Evolutionary conservation across 805 yeast species (phyloP), one percentile per base, ranked within the genome.

Genomic region (Metschnikowia santaceciliae): DNA sequence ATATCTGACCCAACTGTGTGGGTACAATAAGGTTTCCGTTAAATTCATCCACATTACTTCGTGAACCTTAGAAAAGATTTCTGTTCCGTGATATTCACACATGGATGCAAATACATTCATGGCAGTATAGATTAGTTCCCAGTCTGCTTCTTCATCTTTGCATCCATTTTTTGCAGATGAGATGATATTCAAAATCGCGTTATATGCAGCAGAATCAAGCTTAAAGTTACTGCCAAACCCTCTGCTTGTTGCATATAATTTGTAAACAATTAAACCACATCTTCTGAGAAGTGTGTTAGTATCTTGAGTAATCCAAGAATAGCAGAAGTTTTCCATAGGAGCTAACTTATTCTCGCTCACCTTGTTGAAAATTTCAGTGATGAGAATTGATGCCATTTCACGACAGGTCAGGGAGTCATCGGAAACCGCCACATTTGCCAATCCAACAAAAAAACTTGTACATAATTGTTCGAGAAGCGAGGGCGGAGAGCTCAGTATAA

Each of bases 1-100:
- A 52, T 86, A 73, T 59, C 97, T 80, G 6, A 91, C 86, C 98
- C 98, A 91, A 1, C 94, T 77, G 67, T 91, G 97, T 2, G 97
- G 97, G 64, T 81, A 91, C 47, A 91, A 71, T 48, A 90, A 73
- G 30, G 82, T 68, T 3, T 76, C 77, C 22, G 80, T 72, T 2
- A 86, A 67, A 15, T 67, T 63, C 2, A 64, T 57, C 90, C 92
- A 87, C 7, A 78, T 59, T 0, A 23, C 17, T 42, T 68, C 73
- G 58, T 71, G 74, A 2, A 57, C 60, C 1, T 46, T 36, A 3
- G 53, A 48, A 43, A 72, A 72, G 7, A 66, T 61, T 0, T 54
- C 49, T 8, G 65, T 68, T 37, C 71, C 74, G 34, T 68, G 59
- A 22, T 71, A 66, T 44, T 74, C 72, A 32, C 73, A 69, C 33